phyloP scores from a whole-genome alignment of 2,329 filamentous ascomycete genomes.

The Colletotrichum caudatum region DNA sequence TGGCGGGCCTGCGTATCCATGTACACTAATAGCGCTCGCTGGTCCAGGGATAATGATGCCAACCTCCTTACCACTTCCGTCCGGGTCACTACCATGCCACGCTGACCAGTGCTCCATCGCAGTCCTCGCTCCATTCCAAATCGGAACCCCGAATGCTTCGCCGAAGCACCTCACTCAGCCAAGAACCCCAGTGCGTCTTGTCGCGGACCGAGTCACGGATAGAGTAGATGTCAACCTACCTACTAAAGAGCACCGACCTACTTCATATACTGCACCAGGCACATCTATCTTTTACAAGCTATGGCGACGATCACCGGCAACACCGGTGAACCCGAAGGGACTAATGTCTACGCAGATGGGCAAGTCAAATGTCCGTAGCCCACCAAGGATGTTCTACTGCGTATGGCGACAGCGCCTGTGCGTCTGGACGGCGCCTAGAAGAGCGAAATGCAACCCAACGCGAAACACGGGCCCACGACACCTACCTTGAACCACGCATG shows the following conservation, averaged over 20 bases:
- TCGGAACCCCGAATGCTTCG: conserved; percentile 26
- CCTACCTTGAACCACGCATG: conserved; percentile 26
- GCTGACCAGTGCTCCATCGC: conserved; percentile 7
- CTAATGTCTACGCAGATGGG: not conserved
- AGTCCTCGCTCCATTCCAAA: conserved; percentile 12
- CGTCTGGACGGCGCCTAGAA: conserved; percentile 26
- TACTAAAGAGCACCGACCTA: conserved; percentile 14
- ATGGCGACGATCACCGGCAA: not conserved
- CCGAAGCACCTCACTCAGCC: conserved; percentile 15
- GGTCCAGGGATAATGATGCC: conserved; percentile 17
- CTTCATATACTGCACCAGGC: conserved; percentile 17
- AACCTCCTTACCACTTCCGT: conserved; percentile 11
- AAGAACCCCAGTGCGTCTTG: conserved; percentile 26
- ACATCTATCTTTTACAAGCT: not conserved
- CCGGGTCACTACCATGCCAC: not conserved
- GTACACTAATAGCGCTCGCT: too few relatives aligned
- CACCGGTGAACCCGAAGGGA: not conserved
- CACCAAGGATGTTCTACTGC: not conserved
- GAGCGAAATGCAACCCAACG: conserved; percentile 21
- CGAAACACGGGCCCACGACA: conserved; percentile 36
- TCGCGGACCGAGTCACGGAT: conserved; percentile 37
- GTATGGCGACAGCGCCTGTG: conserved; percentile 1
- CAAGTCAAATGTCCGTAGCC: not conserved
- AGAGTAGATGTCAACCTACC: conserved; percentile 25
- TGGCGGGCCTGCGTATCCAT: conserved; percentile 1